Percentiles rank a stretch among this genome's conserved stretches.
These are phyloP conservation scores for Typha latifolia DNA, from an alignment of 176 grass and related monocot genomes.

Conservation along the genomic window DNA sequence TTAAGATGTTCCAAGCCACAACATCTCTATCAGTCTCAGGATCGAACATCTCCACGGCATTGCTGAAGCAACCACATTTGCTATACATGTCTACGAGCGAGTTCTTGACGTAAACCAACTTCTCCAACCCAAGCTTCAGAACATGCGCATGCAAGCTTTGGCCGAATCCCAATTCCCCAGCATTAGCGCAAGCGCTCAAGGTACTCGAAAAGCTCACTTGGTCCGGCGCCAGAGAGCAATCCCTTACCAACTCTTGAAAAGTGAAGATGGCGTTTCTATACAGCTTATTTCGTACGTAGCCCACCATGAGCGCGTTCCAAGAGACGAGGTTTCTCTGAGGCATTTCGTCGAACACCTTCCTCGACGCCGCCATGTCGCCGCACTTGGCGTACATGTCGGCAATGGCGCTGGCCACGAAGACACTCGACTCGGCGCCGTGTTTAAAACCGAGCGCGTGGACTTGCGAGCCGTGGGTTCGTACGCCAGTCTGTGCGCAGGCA, in stretches of 20 bases:
- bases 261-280: slow-evolving; percentile 4
- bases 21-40: slow-evolving; percentile 32
- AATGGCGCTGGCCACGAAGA: slow-evolving; percentile 34
- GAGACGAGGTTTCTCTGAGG: slow-evolving; percentile 12
- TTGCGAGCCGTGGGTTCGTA: slow-evolving; percentile 5
- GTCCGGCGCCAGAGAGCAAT: slow-evolving; percentile 1
- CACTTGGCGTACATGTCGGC: slow-evolving; percentile 35
- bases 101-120: slow-evolving; percentile 28
- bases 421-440: slow-evolving; percentile 16
- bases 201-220: slow-evolving; percentile 22
- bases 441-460: slow-evolving; percentile 30
- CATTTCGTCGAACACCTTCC: slow-evolving; percentile 21
- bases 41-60: slow-evolving; percentile 29
- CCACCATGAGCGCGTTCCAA: slow-evolving; percentile 44
- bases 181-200: slow-evolving; percentile 11
- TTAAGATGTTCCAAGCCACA: slow-evolving; percentile 43
- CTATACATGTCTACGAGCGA: slow-evolving; percentile 50
- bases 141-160: slow-evolving; percentile 5
- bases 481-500: slow-evolving; percentile 11
- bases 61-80: slow-evolving; percentile 20
- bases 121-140: slow-evolving; percentile 30
- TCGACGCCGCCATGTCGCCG: slow-evolving; percentile 24
- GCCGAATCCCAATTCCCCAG: background rate
- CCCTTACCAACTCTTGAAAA: slow-evolving; percentile 3
- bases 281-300: slow-evolving; percentile 27